Conservation (phyloP, 2,329 filamentous ascomycete genomes). For the Colletotrichum phormii region DNA sequence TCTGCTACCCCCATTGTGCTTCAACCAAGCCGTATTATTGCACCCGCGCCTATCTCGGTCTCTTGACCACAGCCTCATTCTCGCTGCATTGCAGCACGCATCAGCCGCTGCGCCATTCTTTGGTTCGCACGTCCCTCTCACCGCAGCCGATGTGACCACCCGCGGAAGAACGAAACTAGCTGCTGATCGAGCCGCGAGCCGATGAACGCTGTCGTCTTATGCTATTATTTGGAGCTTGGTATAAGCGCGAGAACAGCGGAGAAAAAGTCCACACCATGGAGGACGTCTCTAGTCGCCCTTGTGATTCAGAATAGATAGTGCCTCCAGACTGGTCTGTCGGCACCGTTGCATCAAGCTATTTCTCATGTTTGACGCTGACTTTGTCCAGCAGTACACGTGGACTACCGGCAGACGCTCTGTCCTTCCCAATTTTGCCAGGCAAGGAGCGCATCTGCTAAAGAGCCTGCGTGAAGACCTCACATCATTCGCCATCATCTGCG, state of each 20-base stretch:
- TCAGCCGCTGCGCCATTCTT: slow-evolving; percentile 1
- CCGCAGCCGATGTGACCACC: background rate
- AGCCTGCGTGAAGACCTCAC: background rate
- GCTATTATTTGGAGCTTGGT: background rate
- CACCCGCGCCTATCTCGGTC: background rate
- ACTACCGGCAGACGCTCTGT: background rate
- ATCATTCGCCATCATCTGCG: background rate
- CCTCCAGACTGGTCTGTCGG: background rate
- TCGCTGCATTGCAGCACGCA: slow-evolving; percentile 6
- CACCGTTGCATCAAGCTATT: background rate
- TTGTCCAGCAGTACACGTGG: background rate
- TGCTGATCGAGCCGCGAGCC: background rate
- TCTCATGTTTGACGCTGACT: background rate
- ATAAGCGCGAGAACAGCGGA: background rate
- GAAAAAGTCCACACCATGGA: background rate
- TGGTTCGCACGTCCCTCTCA: slow-evolving; percentile 19
- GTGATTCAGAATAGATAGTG: background rate
- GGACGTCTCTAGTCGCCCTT: background rate
- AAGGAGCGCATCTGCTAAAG: slow-evolving; percentile 8
- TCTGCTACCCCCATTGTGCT: background rate
- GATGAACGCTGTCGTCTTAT: slow-evolving; percentile 13
- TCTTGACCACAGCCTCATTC: slow-evolving; percentile 2
- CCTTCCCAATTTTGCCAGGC: background rate
- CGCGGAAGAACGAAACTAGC: background rate
- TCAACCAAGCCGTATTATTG: background rate